Conservation (phyloP, 805 yeast species). For the Metschnikowia sp. region DNA sequence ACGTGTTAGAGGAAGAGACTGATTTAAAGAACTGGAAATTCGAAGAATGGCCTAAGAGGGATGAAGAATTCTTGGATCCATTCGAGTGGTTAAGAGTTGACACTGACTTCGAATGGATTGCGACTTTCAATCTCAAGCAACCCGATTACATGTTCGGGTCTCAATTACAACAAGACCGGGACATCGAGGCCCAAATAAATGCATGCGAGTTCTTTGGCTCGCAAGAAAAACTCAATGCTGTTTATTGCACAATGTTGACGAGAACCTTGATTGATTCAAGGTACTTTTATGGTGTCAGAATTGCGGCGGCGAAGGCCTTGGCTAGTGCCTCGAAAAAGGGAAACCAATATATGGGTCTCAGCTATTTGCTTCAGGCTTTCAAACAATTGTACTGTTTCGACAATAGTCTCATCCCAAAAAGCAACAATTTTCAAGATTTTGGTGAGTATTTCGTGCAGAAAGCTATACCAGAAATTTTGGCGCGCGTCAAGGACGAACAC, state of each 20-base stretch:
- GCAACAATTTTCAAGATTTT: conserved; percentile 77
- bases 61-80: conserved; percentile 78
- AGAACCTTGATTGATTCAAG: conserved; percentile 80
- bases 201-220: conserved; percentile 72
- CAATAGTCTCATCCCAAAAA: conserved; percentile 57
- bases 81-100: conserved; percentile 98
- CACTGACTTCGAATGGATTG: conserved; percentile 96
- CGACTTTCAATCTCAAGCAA: conserved; percentile 73
- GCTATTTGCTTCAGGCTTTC: conserved; percentile 68
- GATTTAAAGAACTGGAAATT: conserved; percentile 73
- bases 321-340: conserved; percentile 62
- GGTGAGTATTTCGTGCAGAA: conserved; percentile 66
- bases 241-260: conserved; percentile 73
- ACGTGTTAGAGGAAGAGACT: conserved; percentile 56
- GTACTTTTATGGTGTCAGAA: conserved; percentile 84
- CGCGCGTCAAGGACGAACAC: conserved; percentile 56
- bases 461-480: conserved; percentile 61
- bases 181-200: conserved; percentile 91
- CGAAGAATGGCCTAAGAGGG: conserved; percentile 65
- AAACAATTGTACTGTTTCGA: conserved; percentile 71
- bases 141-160: conserved; percentile 95
- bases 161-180: conserved; percentile 90
- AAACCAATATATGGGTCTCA: conserved; percentile 66
- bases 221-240: conserved; percentile 50
- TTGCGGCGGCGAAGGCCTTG: conserved; percentile 80